A percentile compares a stretch with the other conserved stretches of the same genome.
Conservation (phyloP, 2,329 filamentous ascomycete genomes). For the Herpotrichia juniperi region DNA sequence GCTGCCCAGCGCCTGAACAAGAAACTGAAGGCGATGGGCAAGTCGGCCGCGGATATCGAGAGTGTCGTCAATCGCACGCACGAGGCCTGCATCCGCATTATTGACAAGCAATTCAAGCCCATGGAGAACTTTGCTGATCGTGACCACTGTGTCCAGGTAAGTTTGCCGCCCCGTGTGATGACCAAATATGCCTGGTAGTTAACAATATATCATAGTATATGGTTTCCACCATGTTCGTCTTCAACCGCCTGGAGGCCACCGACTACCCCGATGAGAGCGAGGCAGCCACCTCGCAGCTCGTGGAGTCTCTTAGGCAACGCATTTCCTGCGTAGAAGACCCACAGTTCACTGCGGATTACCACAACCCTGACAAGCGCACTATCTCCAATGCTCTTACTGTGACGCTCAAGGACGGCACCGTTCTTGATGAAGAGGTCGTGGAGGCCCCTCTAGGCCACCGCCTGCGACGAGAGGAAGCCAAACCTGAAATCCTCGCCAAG, state of each 20-base stretch:
- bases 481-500: slow-evolving; percentile 95
- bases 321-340: slow-evolving; percentile 97
- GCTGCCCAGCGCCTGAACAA: slow-evolving; percentile 87
- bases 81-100: slow-evolving; percentile 98
- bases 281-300: slow-evolving; percentile 85
- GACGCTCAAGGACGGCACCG: slow-evolving; percentile 90
- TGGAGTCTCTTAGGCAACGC: slow-evolving; percentile 90
- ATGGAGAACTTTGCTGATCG: slow-evolving; percentile 99
- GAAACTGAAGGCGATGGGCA: slow-evolving; percentile 82
- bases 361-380: slow-evolving; percentile 88
- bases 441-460: slow-evolving; percentile 95
- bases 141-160: slow-evolving; percentile 93
- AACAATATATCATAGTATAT: slow-evolving; percentile 69
- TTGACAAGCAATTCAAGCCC: slow-evolving; percentile 99
- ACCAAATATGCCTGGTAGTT: slow-evolving; percentile 24
- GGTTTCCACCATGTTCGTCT: slow-evolving; percentile 94
- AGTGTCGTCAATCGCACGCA: slow-evolving; percentile 92
- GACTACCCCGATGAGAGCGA: slow-evolving; percentile 95
- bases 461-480: slow-evolving; percentile 90
- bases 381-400: slow-evolving; percentile 98
- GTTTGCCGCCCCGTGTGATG: slow-evolving; percentile 9
- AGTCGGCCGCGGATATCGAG: slow-evolving; percentile 90
- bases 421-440: slow-evolving; percentile 87
- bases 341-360: slow-evolving; percentile 93
- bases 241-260: slow-evolving; percentile 87